phyloP scores from a whole-genome alignment of 331 rosid species.

The Rhamnella rubrinervis region DNA sequence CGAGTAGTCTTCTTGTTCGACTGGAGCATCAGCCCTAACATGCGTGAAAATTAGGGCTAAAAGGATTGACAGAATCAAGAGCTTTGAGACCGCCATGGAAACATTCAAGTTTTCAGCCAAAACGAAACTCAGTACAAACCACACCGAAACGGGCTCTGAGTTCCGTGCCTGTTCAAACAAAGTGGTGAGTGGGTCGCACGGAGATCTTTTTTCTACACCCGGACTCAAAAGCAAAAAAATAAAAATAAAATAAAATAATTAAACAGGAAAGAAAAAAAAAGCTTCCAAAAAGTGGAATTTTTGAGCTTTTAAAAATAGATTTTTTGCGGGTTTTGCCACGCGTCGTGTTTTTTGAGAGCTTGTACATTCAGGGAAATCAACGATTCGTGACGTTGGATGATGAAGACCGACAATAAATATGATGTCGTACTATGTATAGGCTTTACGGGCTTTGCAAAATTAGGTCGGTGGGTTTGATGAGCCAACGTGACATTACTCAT shows the following conservation, averaged over 20 bases:
- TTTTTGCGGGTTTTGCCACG: neutral
- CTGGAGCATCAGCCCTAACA: constrained; percentile 50
- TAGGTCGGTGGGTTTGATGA: no score
- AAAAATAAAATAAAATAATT: neutral
- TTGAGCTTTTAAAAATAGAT: neutral
- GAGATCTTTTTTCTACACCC: no score
- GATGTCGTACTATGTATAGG: neutral
- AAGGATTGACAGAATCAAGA: constrained; percentile 44
- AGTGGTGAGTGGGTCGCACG: no score
- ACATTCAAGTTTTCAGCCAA: constrained; percentile 41
- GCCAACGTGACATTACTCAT: no score
- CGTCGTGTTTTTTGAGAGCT: neutral
- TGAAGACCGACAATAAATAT: neutral
- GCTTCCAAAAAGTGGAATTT: neutral
- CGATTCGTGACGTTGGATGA: neutral
- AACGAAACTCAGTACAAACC: constrained; percentile 29
- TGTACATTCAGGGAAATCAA: neutral
- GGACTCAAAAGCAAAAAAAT: no score
- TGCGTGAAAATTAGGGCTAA: constrained; percentile 45
- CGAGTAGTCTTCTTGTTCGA: constrained; percentile 29
- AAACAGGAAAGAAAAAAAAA: neutral
- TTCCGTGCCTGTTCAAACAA: neutral
- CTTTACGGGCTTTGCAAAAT: no score
- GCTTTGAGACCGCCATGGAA: constrained; percentile 75
- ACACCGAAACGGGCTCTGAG: neutral